These are phyloP conservation scores for Hypoxylon sp. DNA, from an alignment of 2,329 filamentous ascomycete genomes.

Conservation along the genomic window DNA sequence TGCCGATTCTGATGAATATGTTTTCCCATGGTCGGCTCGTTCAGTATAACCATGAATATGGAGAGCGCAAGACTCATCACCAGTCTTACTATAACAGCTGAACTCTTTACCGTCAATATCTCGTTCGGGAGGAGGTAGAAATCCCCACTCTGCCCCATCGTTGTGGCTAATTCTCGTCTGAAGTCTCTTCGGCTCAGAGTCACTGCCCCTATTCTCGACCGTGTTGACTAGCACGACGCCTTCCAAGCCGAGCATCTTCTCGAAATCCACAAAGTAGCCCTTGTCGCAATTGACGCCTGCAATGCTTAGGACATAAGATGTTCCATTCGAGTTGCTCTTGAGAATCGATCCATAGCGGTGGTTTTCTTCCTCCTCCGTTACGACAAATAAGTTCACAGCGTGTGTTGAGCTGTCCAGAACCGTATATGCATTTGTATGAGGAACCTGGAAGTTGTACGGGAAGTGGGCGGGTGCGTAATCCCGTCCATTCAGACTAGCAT, in stretches of 20 bases:
- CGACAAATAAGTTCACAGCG: conserved; percentile 93
- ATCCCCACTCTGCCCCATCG: conserved; percentile 89
- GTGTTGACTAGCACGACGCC: conserved; percentile 90
- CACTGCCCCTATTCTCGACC: conserved; percentile 79
- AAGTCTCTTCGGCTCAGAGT: conserved; percentile 79
- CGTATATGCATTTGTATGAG: conserved; percentile 86
- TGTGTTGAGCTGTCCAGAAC: conserved; percentile 96
- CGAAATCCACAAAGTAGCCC: conserved; percentile 88
- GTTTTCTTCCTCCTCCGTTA: conserved; percentile 74
- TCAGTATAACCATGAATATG: conserved; percentile 98
- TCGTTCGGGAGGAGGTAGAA: conserved; percentile 77
- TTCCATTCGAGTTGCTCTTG: conserved; percentile 99
- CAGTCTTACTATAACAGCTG: conserved; percentile 71
- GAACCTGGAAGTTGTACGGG: conserved; percentile 84
- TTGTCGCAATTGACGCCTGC: conserved; percentile 84
- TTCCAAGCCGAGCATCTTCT: conserved; percentile 93
- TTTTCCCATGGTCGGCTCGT: conserved; percentile 82
- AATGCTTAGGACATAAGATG: conserved; percentile 89
- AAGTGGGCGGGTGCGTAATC: conserved; percentile 87
- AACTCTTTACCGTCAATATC: conserved; percentile 80
- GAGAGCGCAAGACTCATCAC: conserved; percentile 79
- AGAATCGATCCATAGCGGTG: conserved; percentile 87
- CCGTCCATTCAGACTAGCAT: conserved; percentile 86
- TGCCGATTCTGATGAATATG: conserved; percentile 88
- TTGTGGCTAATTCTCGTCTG: conserved; percentile 97